A percentile compares a stretch with the other conserved stretches of the same genome.
These are phyloP conservation scores for Apophysomyces trapeziformis DNA, from an alignment of 371 early-diverging fungal genomes.

Conservation along the genomic window DNA sequence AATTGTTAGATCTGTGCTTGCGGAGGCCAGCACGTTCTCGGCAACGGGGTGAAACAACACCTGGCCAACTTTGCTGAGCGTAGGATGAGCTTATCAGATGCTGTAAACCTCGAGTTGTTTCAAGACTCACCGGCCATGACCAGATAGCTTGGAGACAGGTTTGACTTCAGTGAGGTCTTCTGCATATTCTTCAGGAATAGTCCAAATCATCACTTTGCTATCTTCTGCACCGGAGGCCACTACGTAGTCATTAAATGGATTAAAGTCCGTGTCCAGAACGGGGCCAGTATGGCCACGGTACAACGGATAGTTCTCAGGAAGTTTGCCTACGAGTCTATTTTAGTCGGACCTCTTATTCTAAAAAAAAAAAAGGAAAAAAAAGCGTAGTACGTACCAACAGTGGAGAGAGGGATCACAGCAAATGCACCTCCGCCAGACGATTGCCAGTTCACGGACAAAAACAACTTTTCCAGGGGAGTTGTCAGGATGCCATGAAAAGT, in stretches of 20 bases:
- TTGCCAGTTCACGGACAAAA: constrained; percentile 95
- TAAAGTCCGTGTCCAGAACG: constrained; percentile 97
- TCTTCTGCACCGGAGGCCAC: constrained; percentile 94
- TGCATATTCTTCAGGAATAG: constrained; percentile 81
- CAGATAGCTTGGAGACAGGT: constrained; percentile 66
- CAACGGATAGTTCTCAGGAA: constrained; percentile 84
- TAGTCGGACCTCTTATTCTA: not conserved
- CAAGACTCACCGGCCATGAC: constrained; percentile 62
- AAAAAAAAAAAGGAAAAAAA: too few relatives aligned
- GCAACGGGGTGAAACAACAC: constrained; percentile 97
- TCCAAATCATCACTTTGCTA: constrained; percentile 95
- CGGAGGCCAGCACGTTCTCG: constrained; percentile 89
- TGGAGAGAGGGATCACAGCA: constrained; percentile 86
- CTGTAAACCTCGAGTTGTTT: constrained; percentile 1
- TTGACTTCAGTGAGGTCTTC: constrained; percentile 65
- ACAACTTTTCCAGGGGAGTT: constrained; percentile 51
- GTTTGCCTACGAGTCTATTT: constrained; percentile 61
- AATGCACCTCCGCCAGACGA: constrained; percentile 97
- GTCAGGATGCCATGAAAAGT: constrained; percentile 1
- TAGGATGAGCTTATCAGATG: constrained; percentile 4
- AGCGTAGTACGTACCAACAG: constrained; percentile 64
- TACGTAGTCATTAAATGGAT: constrained; percentile 95
- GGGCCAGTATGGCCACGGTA: constrained; percentile 93
- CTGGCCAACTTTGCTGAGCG: constrained; percentile 88
- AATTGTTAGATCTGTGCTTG: constrained; percentile 92